Conservation (phyloP, 768 basidiomycete species). For the Suillus spraguei region DNA sequence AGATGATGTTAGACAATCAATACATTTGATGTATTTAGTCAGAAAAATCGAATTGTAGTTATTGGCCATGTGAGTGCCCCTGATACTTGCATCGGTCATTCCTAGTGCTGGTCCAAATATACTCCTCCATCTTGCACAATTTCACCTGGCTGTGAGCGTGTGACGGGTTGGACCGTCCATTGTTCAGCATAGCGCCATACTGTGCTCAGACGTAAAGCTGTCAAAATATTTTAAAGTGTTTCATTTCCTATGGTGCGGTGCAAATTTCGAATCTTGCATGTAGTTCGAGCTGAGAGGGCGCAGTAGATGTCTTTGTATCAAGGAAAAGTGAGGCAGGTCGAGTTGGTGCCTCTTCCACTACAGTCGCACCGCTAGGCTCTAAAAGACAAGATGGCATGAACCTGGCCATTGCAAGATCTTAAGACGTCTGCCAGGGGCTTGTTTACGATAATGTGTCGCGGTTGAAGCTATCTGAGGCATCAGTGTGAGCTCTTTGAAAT, state of each 20-base stretch:
- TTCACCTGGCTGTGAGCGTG: constrained; percentile 38
- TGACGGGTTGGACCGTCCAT: constrained; percentile 45
- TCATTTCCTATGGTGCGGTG: background rate
- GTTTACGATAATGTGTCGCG: too few species aligned
- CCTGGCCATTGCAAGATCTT: too few species aligned
- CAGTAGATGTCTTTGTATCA: constrained; percentile 1
- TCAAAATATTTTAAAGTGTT: constrained; percentile 25
- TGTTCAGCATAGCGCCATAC: constrained; percentile 28
- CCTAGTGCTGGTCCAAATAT: constrained; percentile 54
- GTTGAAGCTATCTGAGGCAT: too few species aligned
- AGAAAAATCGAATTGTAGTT: constrained; percentile 21
- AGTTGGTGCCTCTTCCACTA: constrained; percentile 10
- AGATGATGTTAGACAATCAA: background rate
- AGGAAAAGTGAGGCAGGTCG: constrained; percentile 15
- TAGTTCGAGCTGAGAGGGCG: background rate
- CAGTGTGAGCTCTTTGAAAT: too few species aligned
- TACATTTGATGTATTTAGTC: background rate
- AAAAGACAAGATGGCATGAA: too few species aligned
- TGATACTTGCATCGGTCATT: too few species aligned
- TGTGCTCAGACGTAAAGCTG: background rate
- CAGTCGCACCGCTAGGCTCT: background rate
- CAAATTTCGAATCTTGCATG: constrained; percentile 43
- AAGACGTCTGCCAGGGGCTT: too few species aligned
- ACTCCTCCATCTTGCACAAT: constrained; percentile 64
- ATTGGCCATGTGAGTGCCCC: too few species aligned